phyloP scores from a whole-genome alignment of 768 basidiomycete genomes.

The Suillus tomentosus region DNA sequence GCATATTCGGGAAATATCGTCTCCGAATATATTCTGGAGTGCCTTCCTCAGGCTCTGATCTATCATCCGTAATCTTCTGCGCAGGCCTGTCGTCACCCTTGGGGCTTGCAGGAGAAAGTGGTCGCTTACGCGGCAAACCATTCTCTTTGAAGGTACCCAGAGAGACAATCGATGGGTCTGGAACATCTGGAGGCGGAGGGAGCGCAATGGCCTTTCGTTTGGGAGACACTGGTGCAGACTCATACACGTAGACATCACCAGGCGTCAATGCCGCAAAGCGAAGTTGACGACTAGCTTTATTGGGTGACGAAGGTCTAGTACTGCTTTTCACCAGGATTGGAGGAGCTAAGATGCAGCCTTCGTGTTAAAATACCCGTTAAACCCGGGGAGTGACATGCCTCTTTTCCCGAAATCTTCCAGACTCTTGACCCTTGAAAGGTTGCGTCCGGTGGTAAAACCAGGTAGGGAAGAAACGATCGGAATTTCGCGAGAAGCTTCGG shows the following conservation, averaged over 20 bases:
- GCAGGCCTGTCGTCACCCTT: neutral
- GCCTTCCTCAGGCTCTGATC: constrained; percentile 57
- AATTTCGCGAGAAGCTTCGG: constrained; percentile 16
- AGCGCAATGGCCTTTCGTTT: constrained; percentile 56
- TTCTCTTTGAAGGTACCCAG: constrained; percentile 41
- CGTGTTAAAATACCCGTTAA: neutral
- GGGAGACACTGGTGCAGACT: constrained; percentile 81
- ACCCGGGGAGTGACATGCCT: constrained; percentile 14
- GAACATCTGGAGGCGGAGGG: constrained; percentile 39
- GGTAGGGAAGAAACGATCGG: neutral
- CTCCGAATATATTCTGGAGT: constrained; percentile 82
- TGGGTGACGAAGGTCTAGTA: constrained; percentile 55
- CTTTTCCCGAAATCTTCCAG: constrained; percentile 28
- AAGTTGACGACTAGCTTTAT: constrained; percentile 53
- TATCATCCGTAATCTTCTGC: neutral
- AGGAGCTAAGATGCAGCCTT: constrained; percentile 40
- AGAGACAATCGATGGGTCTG: constrained; percentile 33
- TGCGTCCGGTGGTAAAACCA: constrained; percentile 22
- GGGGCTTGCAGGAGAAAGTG: constrained; percentile 9
- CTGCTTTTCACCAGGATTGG: constrained; percentile 47
- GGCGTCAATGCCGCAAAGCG: constrained; percentile 78
- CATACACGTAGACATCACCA: constrained; percentile 79
- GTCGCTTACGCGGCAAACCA: constrained; percentile 17
- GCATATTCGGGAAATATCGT: constrained; percentile 77
- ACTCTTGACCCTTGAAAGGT: constrained; percentile 32